Evolutionary conservation across 73 alveolate genomes (phyloP), one percentile per base, ranked within the genome.

Genomic region (Halteria grandinella): DNA sequence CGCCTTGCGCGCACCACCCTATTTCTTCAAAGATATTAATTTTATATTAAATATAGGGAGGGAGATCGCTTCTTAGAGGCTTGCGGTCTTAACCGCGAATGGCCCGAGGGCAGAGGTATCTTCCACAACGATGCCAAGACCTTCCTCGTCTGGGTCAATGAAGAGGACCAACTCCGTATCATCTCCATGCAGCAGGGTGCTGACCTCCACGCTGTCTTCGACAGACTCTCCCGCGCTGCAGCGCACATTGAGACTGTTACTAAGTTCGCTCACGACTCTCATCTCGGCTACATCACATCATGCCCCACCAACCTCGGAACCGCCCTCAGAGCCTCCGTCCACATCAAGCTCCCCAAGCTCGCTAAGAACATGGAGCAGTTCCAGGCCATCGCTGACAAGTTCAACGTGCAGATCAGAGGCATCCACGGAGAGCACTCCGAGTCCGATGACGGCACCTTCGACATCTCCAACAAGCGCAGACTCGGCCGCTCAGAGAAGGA

Each of bases 101-200:
- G 76, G 76, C 76, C 76, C 6, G 57, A 59, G 12, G 76, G 76
- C 11, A 59, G 79, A 40, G 79, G 79, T 4, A 28, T 63, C 20
- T 48, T 48, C 20, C 60, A 48, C 18, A 48, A 48, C 18, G 28
- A 48, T 12, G 60, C 8, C 60, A 63, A 63, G 51, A 54, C 71
- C n/a, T 23, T 54, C 51, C 71, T 54, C 17, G 71, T 23, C 7
- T 54, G 87, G 80, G 79, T 75, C 17, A 60, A 60, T 32, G 87
- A 75, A 43, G 87, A 75, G 60, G 87, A 75, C 24, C 76, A 75
- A 20, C 63, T 75, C 21, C 58, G 87, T 60, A 69, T 75, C 55
- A 69, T 69, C 20, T 39, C 79, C 64, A 63, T 63, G 79, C 24
- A 63, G 54, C n/a, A 63, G 54, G 57, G 62, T 5, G n/a, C 43